Evolutionary conservation across 495 filamentous ascomycete species (phyloP).

Genomic region (Tuber melanosporum): DNA sequence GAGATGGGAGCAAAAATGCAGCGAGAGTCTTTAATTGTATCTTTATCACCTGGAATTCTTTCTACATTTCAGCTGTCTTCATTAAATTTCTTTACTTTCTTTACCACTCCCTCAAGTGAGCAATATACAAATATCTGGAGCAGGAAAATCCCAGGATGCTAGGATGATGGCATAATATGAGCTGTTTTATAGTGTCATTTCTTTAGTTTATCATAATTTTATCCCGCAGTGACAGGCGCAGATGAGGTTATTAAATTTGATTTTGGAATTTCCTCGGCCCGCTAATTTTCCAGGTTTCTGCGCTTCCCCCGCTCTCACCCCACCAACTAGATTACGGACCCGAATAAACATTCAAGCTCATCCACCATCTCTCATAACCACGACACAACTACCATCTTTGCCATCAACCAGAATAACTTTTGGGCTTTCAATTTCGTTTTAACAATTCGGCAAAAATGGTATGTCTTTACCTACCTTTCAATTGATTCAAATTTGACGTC

Average conservation of each 20-base stretch:
- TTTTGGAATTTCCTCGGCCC: neutral
- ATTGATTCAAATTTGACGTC: neutral
- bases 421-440: neutral
- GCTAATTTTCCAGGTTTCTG: neutral
- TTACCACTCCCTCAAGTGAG: neutral
- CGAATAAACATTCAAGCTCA: neutral
- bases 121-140: neutral
- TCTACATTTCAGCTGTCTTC: neutral
- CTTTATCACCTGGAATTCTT: neutral
- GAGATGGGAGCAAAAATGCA: neutral
- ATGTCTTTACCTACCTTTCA: neutral
- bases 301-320: neutral
- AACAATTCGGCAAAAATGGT: conserved; percentile 26
- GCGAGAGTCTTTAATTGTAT: neutral
- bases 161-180: neutral
- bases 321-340: neutral
- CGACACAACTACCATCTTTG: neutral
- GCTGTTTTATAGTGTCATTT: neutral
- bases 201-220: neutral
- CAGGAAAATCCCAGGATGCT: neutral
- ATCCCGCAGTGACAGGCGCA: neutral
- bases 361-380: neutral
- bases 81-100: neutral
- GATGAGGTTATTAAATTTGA: neutral
- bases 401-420: neutral